These are phyloP conservation scores for Penicillium corylophilum DNA, from an alignment of 2,329 filamentous ascomycete species.

Conservation along the genomic window DNA sequence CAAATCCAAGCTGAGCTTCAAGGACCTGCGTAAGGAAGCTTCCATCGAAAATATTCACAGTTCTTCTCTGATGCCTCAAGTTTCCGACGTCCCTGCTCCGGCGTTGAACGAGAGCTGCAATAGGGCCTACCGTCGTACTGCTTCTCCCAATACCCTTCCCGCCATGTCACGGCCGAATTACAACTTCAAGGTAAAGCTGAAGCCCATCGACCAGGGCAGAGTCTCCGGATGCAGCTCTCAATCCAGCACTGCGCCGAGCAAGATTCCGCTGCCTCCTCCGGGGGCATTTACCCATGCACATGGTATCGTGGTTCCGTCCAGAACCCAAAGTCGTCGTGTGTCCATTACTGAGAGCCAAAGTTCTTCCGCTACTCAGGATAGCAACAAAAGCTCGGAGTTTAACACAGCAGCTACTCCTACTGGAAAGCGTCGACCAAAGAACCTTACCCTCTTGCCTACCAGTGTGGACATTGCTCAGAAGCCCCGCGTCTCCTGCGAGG, in stretches of 20 bases:
- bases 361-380: neutral
- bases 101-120: neutral
- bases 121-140: neutral
- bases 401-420: neutral
- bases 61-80: slow-evolving; percentile 8
- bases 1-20: slow-evolving; percentile 32
- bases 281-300: neutral
- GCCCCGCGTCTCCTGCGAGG: no score
- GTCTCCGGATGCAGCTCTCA: neutral
- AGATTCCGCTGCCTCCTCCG: slow-evolving; percentile 4
- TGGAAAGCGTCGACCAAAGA: neutral
- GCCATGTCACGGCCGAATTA: neutral
- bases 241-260: neutral
- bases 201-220: neutral
- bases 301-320: neutral
- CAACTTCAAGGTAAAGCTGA: neutral
- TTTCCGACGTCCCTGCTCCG: neutral
- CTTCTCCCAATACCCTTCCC: neutral
- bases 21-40: slow-evolving; percentile 30
- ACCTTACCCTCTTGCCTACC: neutral
- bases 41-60: slow-evolving; percentile 12
- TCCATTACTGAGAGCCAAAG: neutral
- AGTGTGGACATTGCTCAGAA: neutral
- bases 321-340: neutral
- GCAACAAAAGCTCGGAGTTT: neutral